phyloP scores from a whole-genome alignment of 345 rosid genomes.

The Ricinus communis region DNA sequence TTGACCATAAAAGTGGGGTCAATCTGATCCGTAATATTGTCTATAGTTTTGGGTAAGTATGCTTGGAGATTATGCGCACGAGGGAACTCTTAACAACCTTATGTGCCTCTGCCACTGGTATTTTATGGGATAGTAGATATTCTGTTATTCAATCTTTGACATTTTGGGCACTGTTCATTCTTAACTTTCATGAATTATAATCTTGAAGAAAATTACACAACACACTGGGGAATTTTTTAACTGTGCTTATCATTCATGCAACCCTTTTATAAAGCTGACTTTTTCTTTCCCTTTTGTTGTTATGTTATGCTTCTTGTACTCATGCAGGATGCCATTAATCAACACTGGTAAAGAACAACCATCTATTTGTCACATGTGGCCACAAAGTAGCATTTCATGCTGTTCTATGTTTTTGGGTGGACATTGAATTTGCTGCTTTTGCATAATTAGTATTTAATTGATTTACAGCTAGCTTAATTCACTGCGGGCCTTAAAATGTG shows the following conservation, averaged over 20 bases:
- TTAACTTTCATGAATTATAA: background rate
- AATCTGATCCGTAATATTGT: conserved; percentile 84
- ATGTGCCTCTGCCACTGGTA: too few species aligned
- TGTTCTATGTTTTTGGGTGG: background rate
- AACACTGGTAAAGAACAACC: background rate
- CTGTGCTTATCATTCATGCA: background rate
- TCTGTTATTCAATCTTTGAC: too few species aligned
- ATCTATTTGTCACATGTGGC: background rate
- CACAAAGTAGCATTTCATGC: background rate
- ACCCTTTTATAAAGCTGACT: background rate
- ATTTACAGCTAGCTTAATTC: background rate
- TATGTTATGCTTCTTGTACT: background rate
- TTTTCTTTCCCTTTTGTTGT: background rate
- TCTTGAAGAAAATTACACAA: background rate
- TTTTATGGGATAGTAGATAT: too few species aligned
- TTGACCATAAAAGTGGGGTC: conserved; percentile 84
- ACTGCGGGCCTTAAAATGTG: background rate
- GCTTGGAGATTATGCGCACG: background rate
- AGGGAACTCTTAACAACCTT: background rate
- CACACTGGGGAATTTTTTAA: background rate
- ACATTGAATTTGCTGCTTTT: background rate
- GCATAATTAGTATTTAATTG: background rate
- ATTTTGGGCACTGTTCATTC: background rate
- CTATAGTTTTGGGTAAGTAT: conserved; percentile 77
- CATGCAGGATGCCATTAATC: background rate